Evolutionary conservation across 768 basidiomycete species (phyloP), one percentile per base, ranked within the genome.

Genomic region (Trametes cinnabarina): DNA sequence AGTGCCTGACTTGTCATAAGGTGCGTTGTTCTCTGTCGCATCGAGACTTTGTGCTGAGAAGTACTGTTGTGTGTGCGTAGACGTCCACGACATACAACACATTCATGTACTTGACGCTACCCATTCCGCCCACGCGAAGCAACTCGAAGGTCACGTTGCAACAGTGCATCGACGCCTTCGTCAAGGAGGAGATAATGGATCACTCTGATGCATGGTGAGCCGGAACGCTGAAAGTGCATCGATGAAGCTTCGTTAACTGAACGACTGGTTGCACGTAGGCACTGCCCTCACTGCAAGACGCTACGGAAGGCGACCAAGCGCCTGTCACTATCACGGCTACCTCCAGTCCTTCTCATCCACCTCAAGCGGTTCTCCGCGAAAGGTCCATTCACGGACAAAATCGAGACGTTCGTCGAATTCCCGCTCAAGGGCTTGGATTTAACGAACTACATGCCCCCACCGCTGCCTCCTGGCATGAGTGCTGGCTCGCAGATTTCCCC

Each of bases 71-170:
- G 26, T 14, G 32, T 39, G 44, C 47, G 32, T 64, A 98, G 94
- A 98, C 95, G 4, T 97, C 95, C 26, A 98, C 94, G 25, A 98
- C 95, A 4, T 98, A 95, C 66, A 97, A 98, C 69, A 82, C 90
- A 7, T 98, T 98, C 73, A 98, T 97, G 79, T 95, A 94, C 61
- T 80, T 99, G 51, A 88, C 93, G 50, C 70, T 99, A 47, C 95
- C 96, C 1, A 86, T 99, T 47, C 94, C 95, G 1, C 75, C 82
- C 19, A 76, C 79, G 25, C 81, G 81, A 55, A 77, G 78, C 22
- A 76, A 80, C 4, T 70, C 71, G 22, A 86, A 82, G 65, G 84
- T 92, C 23, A 79, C 87, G 1, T 76, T 99, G 42, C 80, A 87
- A 56, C 82, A 85, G 25, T 95, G 96, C 71, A 77, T 99, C 60